Base-by-base conservation (phyloP, 306 rosid species). In the Corylus americana region DNA sequence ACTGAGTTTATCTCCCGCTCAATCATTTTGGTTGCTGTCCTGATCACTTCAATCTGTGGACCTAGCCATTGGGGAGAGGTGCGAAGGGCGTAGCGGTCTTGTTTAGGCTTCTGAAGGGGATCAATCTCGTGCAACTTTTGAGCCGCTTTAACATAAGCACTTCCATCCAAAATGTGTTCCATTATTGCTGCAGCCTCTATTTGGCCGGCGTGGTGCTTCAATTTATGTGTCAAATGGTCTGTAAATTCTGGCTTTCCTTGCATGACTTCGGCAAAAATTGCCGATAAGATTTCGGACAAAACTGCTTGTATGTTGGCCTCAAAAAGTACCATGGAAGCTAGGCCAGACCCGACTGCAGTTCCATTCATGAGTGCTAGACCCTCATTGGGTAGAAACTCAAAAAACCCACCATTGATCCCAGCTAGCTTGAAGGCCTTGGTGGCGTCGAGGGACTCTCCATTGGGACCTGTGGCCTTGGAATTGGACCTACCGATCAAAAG, bases 51-150 rank as follows among this genome's bases (percentile, higher is more conserved):
- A 79, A 94, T 88, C 49, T 88, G 94, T 1, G 98, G 98, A 8
- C 98, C 98, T 11, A 94, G 86, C 98, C 98, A 94, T 13, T 94
- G 98, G 0, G 98, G 98, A 5, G 98, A 92, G 3, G 98, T 94
- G 73, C 97, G 71, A 12, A 94, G 89, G 11, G 98, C 98, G 74
- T 94, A 94, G 11, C 96, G 85, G 22, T 94, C 97, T 12, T 92
- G 94, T 74, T 92, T 94, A 12, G 98, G 98, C 90, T 92, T 92
- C 74, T 94, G 98, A 68, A 94, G 92, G n/a, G 98, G 97, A 80
- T 94, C 94, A 22, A 78, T 70, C 54, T 92, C 97, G 73, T 91
- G 97, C 1, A 88, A 50, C 72, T 86, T 89, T 54, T 87, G 79
- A 14, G 98, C 97, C 16, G 90, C 87, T 74, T 92, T 92, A n/a